phyloP scores from a whole-genome alignment of 257 asterid species.

The Cordia subcordata region DNA sequence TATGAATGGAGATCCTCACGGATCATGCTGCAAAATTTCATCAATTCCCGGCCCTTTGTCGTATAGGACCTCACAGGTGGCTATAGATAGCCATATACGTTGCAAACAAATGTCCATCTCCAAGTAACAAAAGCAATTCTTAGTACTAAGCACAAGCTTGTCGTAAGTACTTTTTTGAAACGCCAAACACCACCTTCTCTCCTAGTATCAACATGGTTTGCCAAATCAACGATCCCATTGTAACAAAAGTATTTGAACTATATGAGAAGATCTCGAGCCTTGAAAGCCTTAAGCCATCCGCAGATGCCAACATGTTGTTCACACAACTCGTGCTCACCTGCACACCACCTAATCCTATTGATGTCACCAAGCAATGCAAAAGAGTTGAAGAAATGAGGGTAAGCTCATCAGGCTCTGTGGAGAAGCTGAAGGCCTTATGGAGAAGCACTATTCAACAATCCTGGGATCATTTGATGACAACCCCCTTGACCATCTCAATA shows the following conservation, averaged over 20 bases:
- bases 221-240: conserved; percentile 64
- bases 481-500: conserved; percentile 54
- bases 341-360: conserved; percentile 37
- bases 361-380: conserved; percentile 56
- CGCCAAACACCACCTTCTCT: no score
- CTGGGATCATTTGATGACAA: conserved; percentile 31
- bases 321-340: conserved; percentile 50
- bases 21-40: no score
- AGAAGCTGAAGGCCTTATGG: conserved; percentile 68
- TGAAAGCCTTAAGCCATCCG: conserved; percentile 59
- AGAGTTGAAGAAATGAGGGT: conserved; percentile 47
- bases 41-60: no score
- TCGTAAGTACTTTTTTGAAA: no score
- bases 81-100: no score
- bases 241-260: conserved; percentile 43
- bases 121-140: no score
- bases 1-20: no score
- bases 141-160: not conserved
- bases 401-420: conserved; percentile 64
- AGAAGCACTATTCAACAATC: conserved; percentile 50
- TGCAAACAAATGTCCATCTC: no score
- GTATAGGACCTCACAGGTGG: no score
- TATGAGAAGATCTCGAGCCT: conserved; percentile 55
- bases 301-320: conserved; percentile 39
- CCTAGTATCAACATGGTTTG: conserved; percentile 63